phyloP scores from a whole-genome alignment of 208 protist species.

The Dictyostelium gargantuum region DNA sequence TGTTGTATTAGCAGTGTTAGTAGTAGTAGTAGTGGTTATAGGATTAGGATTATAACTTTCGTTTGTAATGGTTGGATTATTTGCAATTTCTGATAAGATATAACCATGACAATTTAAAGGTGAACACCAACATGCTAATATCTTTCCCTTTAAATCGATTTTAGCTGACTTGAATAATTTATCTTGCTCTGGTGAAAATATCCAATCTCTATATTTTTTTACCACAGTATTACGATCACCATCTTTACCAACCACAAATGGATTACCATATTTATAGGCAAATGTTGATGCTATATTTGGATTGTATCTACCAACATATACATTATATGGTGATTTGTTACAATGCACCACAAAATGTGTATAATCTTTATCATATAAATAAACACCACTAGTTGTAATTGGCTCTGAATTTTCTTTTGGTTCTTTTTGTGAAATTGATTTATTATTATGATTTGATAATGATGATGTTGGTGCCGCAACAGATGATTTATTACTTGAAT shows the following conservation, averaged over 20 bases:
- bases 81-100: constrained; percentile 31
- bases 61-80: neutral
- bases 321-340: neutral
- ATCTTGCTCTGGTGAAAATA: constrained; percentile 32
- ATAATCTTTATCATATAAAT: constrained; percentile 57
- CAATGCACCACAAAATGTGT: constrained; percentile 32
- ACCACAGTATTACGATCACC: constrained; percentile 35
- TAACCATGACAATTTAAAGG: constrained; percentile 46
- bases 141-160: constrained; percentile 48
- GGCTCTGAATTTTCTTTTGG: neutral
- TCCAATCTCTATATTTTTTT: constrained; percentile 55
- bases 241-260: constrained; percentile 25
- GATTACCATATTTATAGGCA: constrained; percentile 47
- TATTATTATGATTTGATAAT: neutral
- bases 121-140: constrained; percentile 44
- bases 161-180: constrained; percentile 14
- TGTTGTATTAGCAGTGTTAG: neutral
- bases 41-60: too few species aligned
- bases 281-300: neutral
- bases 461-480: neutral
- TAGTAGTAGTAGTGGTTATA: neutral
- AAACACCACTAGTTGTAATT: neutral
- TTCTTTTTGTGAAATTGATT: neutral
- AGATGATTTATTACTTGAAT: neutral
- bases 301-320: constrained; percentile 38